phyloP scores from a whole-genome alignment of 2,329 filamentous ascomycete species.

The Nigrospora oryzae region DNA sequence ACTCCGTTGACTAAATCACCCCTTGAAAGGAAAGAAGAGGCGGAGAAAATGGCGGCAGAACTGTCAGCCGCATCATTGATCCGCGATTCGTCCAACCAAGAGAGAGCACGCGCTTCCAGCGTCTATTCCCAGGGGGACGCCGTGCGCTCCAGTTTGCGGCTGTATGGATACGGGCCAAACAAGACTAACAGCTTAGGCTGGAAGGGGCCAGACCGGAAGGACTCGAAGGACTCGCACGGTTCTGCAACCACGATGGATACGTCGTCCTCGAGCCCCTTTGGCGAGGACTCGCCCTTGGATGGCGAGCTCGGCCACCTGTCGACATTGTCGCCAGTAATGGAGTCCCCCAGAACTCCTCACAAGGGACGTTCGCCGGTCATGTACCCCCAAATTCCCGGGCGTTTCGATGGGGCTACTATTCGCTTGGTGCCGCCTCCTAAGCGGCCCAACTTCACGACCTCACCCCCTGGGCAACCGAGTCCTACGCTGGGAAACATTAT shows the following conservation, averaged over 20 bases:
- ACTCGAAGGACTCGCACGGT: constrained; percentile 20
- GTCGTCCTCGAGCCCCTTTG: constrained; percentile 12
- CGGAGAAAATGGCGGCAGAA: constrained; percentile 10
- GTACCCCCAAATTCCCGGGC: constrained; percentile 19
- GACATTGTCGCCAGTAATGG: constrained; percentile 38
- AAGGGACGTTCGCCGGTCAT: constrained; percentile 22
- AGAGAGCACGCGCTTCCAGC: constrained; percentile 24
- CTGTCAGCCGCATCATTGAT: constrained; percentile 13
- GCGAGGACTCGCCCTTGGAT: constrained; percentile 23
- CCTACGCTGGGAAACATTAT: constrained; percentile 29
- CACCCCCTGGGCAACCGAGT: constrained; percentile 30
- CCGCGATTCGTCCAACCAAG: constrained; percentile 12
- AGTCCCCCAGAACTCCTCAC: constrained; percentile 29
- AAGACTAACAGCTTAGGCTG: constrained; percentile 9
- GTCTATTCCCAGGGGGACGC: constrained; percentile 26
- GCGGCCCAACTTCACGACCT: constrained; percentile 19
- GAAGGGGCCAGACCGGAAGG: constrained; percentile 14
- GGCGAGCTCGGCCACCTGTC: constrained; percentile 16
- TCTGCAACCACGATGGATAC: constrained; percentile 30
- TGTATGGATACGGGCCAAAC: constrained; percentile 5
- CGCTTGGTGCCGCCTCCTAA: constrained; percentile 23
- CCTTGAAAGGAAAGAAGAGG: constrained; percentile 16
- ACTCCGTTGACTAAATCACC: constrained; percentile 21
- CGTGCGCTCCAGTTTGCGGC: constrained; percentile 7
- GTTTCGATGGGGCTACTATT: constrained; percentile 16